phyloP scores from a whole-genome alignment of 2,329 filamentous ascomycete genomes.

The Colletotrichum sp. region DNA sequence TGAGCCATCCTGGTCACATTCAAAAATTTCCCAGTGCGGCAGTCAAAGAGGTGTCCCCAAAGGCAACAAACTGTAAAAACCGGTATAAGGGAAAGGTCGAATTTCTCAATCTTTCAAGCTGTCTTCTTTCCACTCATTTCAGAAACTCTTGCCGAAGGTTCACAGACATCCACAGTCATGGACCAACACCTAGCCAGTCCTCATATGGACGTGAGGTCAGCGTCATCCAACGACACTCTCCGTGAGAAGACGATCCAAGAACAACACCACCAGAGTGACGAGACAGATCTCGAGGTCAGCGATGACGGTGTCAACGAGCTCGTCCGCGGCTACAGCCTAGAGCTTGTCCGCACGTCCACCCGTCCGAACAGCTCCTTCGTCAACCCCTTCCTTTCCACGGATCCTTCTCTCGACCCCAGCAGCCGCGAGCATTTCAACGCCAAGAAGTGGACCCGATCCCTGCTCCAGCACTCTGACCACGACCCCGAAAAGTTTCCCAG shows the following conservation, averaged over 20 bases:
- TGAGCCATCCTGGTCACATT: neutral
- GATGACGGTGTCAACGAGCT: neutral
- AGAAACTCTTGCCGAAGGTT: neutral
- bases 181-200: neutral
- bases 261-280: neutral
- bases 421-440: slow-evolving; percentile 48
- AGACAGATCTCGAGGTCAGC: neutral
- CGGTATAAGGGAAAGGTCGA: neutral
- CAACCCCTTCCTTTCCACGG: slow-evolving; percentile 30
- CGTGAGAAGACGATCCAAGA: neutral
- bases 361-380: neutral
- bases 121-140: neutral
- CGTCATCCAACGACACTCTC: neutral
- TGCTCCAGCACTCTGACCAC: slow-evolving; percentile 43
- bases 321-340: slow-evolving; percentile 18
- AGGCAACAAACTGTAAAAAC: neutral
- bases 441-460: slow-evolving; percentile 49
- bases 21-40: neutral
- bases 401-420: slow-evolving; percentile 45
- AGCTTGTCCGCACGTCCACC: slow-evolving; percentile 17
- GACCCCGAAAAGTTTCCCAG: slow-evolving; percentile 40
- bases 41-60: neutral
- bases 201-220: neutral
- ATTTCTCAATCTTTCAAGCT: neutral
- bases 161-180: neutral